Base-by-base conservation (phyloP, 2,329 filamentous ascomycete species). In the Alternaria brassicae region DNA sequence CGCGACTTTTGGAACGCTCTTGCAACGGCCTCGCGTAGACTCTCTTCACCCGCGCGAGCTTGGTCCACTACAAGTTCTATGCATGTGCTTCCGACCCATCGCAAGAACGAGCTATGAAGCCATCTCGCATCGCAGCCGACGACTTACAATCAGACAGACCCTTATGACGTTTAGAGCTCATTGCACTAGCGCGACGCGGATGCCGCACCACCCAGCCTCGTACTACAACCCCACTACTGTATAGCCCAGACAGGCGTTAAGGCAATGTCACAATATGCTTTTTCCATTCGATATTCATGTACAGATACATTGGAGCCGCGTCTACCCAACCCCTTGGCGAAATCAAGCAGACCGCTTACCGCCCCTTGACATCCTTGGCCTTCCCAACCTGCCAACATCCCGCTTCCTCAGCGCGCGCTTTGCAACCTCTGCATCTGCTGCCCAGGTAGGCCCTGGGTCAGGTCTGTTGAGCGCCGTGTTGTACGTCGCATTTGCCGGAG, bases 401-500 rank as follows among this genome's bases (percentile, higher is more conserved):
- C 68, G 67, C 66, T 62, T 73, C 34, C 28, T 51, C 50, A 63
- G 54, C 59, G 63, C 39, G 51, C 58, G 15, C 25, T 47, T 47
- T 19, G 44, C 44, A 0, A 47, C 28, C 15, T 47, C 28, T 32
- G 28, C 58, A 28, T 53, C 57, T 19, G 62, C 69, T 21, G 53
- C 37, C 72, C 72, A 75, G 15, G 72, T 75, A 8, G 73, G 69
- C 53, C 63, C 61, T 13, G 77, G 72, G 60, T 82, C 77, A 3
- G 81, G 81, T 37, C 61, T 78, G 62, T 81, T 79, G 6, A 79
- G 69, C 34, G 68, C 76, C 15, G 78, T 80, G 63, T 83, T 82
- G 60, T 85, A 85, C 23, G 80, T 85, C n/a, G 82, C 77, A 70
- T 81, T 76, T 1, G 40, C 58, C 1, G 77, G 74, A 53, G 81